A percentile compares a stretch with the other conserved stretches of the same genome.
Evolutionary conservation across 495 filamentous ascomycete genomes (phyloP).

Genomic region (Paragyromitra xinjiangensis): DNA sequence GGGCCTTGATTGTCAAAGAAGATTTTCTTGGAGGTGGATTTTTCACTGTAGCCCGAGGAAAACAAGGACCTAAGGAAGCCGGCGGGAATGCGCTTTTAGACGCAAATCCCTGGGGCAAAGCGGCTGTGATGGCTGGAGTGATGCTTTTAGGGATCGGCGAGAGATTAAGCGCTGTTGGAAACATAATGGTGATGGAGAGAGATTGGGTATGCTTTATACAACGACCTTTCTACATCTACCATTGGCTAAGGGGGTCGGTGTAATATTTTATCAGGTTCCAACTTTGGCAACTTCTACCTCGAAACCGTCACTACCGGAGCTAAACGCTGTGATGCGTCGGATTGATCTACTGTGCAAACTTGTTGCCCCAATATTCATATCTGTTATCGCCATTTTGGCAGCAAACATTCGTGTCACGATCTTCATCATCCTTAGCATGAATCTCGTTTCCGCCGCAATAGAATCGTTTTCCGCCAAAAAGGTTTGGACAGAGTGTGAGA

Average conservation of each 20-base stretch:
- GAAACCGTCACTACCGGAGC: constrained; percentile 26
- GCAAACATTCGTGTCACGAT: constrained; percentile 31
- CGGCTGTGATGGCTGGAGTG: constrained; percentile 60
- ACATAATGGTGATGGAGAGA: constrained; percentile 70
- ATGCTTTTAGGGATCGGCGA: constrained; percentile 58
- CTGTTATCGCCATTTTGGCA: constrained; percentile 57
- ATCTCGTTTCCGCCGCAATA: constrained; percentile 60
- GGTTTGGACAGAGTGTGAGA: constrained; percentile 54
- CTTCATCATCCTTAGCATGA: constrained; percentile 51
- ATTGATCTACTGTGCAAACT: constrained; percentile 80
- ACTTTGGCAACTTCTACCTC: constrained; percentile 15
- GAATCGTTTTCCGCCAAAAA: constrained; percentile 64
- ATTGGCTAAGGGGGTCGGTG: not conserved
- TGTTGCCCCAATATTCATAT: constrained; percentile 68
- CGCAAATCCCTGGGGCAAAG: constrained; percentile 43
- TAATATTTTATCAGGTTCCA: constrained; percentile 18
- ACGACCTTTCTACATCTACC: not conserved
- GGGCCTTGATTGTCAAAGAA: constrained; percentile 60
- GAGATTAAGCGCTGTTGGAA: constrained; percentile 56
- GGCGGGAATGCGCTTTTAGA: not conserved
- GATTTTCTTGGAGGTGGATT: constrained; percentile 47
- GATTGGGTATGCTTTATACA: constrained; percentile 66
- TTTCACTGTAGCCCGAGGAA: not conserved
- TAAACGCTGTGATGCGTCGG: constrained; percentile 73
- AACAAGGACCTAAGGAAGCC: not conserved